Percentiles rank a stretch among this genome's conserved stretches.
phyloP scores from a whole-genome alignment of 306 rosid genomes.

The Benincasa hispida region DNA sequence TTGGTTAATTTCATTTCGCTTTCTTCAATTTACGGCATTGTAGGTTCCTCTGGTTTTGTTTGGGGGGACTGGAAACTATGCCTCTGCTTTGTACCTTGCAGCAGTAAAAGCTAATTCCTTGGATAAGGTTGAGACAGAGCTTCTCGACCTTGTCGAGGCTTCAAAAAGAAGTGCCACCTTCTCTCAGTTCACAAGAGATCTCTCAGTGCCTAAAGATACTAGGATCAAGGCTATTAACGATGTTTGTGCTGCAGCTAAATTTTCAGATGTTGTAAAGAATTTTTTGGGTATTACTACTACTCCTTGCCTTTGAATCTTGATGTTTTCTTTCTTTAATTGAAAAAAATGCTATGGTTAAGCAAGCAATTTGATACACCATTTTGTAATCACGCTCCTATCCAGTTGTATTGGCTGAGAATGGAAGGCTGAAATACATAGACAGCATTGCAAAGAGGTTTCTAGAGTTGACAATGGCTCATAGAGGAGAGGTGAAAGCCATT shows the following conservation, averaged over 20 bases:
- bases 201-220: slow-evolving; percentile 33
- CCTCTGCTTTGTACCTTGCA: slow-evolving; percentile 72
- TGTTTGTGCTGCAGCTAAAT: slow-evolving; percentile 40
- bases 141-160: slow-evolving; percentile 44
- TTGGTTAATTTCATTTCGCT: neutral
- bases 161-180: slow-evolving; percentile 33
- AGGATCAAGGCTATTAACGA: slow-evolving; percentile 46
- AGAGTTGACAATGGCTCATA: slow-evolving; percentile 83
- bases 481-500: slow-evolving; percentile 73
- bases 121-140: slow-evolving; percentile 75
- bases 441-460: slow-evolving; percentile 53
- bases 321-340: neutral
- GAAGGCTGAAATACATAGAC: slow-evolving; percentile 62
- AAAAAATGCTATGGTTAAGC: neutral
- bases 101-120: slow-evolving; percentile 50
- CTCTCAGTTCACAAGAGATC: slow-evolving; percentile 50
- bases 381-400: neutral
- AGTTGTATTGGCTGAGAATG: slow-evolving; percentile 55
- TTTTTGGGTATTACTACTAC: slow-evolving; percentile 48
- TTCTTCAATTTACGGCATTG: neutral
- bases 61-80: slow-evolving; percentile 93
- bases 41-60: slow-evolving; percentile 72
- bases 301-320: neutral
- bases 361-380: neutral
- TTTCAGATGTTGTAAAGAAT: slow-evolving; percentile 53